phyloP scores from a whole-genome alignment of 352 stramenopile species.

The Blastocystis sp. region DNA sequence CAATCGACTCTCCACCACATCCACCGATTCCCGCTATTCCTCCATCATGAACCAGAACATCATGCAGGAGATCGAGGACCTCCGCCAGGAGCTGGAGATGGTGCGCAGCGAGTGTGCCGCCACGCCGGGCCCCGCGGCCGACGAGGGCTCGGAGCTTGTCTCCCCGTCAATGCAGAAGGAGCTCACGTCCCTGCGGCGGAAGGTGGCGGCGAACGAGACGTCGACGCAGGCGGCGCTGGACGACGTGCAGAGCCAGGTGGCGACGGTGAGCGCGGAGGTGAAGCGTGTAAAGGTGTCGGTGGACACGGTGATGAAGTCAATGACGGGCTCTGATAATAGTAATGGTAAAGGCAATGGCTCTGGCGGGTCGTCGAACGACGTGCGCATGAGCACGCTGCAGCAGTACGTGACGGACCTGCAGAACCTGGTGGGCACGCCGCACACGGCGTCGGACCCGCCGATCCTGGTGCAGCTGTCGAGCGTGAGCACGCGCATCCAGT shows the following conservation, averaged over 20 bases:
- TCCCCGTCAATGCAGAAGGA: neutral
- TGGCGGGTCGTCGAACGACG: neutral
- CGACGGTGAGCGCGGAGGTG: neutral
- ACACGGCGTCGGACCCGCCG: neutral
- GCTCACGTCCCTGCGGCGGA: neutral
- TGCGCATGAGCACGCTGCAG: neutral
- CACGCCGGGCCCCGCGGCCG: neutral
- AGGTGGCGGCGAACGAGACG: neutral
- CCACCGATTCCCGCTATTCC: slow-evolving; percentile 2
- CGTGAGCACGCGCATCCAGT: neutral
- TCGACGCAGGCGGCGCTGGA: neutral
- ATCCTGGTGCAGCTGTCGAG: neutral
- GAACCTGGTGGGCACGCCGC: neutral
- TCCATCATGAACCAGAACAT: slow-evolving; percentile 6
- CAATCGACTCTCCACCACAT: neutral
- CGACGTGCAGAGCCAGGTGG: neutral
- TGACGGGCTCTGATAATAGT: neutral
- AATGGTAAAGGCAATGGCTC: no score
- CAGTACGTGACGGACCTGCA: neutral
- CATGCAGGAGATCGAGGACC: slow-evolving; percentile 28
- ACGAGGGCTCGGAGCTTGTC: neutral
- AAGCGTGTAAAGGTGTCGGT: neutral
- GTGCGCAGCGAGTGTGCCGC: neutral
- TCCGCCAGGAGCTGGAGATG: slow-evolving; percentile 6
- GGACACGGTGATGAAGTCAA: neutral